Evolutionary conservation across 305 asterid species (phyloP).

Genomic region (Euphrasia arctica): DNA sequence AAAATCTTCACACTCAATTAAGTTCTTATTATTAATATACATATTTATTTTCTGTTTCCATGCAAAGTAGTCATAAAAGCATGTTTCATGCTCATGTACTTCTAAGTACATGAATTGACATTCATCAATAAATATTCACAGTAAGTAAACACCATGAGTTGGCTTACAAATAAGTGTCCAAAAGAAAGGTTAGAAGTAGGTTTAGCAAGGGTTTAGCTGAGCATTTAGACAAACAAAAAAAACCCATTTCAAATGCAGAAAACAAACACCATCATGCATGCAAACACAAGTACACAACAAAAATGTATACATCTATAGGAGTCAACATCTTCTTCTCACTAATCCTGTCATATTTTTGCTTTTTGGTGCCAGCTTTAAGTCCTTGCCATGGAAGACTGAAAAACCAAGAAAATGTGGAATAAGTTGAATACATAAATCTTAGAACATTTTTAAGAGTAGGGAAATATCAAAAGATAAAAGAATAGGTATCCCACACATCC

Average conservation of each 20-base stretch:
- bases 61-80: conserved; percentile 2
- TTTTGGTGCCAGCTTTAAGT: conserved; percentile 66
- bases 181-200: too few relatives aligned
- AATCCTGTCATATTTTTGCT: conserved; percentile 72
- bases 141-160: too few relatives aligned
- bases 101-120: conserved; percentile 6
- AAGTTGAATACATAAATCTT: conserved; percentile 18
- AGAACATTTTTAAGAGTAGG: conserved; percentile 9
- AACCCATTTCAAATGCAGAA: conserved; percentile 11
- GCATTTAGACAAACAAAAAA: background rate
- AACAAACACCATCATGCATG: conserved; percentile 15
- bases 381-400: conserved; percentile 85
- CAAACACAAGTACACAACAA: conserved; percentile 1
- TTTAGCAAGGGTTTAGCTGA: too few relatives aligned
- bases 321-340: conserved; percentile 75
- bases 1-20: conserved; percentile 10
- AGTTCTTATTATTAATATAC: too few relatives aligned
- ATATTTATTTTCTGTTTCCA: background rate
- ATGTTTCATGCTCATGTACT: background rate
- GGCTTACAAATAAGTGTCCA: too few relatives aligned
- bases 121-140: background rate
- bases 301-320: conserved; percentile 55
- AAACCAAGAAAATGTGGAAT: conserved; percentile 21
- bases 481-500: conserved; percentile 10
- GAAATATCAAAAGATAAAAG: conserved; percentile 24